Percentiles rank a stretch among this genome's conserved stretches.
phyloP scores from a whole-genome alignment of 805 yeast species.

The Wickerhamiella allomyrinae region DNA sequence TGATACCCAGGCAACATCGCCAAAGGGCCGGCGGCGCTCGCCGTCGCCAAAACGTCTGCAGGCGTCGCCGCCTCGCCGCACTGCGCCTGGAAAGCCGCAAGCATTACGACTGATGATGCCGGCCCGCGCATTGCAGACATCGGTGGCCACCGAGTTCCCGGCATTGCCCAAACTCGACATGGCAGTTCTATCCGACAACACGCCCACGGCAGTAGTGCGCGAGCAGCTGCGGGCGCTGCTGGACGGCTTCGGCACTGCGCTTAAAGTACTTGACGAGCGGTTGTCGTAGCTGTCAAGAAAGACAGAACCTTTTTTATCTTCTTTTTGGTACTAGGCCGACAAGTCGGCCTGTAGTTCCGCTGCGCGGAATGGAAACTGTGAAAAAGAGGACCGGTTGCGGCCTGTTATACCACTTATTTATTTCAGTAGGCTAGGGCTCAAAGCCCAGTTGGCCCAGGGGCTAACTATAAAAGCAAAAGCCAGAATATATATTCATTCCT shows the following conservation, averaged over 20 bases:
- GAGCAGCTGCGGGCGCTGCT: slow-evolving; percentile 24
- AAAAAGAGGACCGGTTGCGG: too few species aligned
- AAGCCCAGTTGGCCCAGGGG: too few species aligned
- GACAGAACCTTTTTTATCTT: too few species aligned
- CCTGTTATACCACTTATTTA: too few species aligned
- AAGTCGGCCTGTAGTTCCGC: too few species aligned
- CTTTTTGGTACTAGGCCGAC: too few species aligned
- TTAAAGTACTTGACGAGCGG: slow-evolving; percentile 4
- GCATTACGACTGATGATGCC: slow-evolving; percentile 6
- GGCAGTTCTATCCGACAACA: slow-evolving; percentile 25
- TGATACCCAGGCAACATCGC: background rate
- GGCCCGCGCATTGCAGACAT: slow-evolving; percentile 1
- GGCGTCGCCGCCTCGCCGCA: background rate
- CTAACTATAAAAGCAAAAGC: background rate
- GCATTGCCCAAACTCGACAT: slow-evolving; percentile 24
- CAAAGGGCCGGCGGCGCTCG: slow-evolving; percentile 7
- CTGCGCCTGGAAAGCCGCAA: slow-evolving; percentile 1
- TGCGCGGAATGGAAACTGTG: too few species aligned
- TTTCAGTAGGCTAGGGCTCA: too few species aligned
- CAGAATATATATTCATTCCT: background rate
- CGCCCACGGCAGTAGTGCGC: slow-evolving; percentile 23
- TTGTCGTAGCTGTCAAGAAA: background rate
- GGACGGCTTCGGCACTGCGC: slow-evolving; percentile 19
- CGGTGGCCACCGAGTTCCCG: slow-evolving; percentile 15
- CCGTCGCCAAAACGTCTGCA: slow-evolving; percentile 9